Base-by-base conservation (phyloP, 1,284 basidiomycete species). In the Neotropicomus parvogracilis region DNA sequence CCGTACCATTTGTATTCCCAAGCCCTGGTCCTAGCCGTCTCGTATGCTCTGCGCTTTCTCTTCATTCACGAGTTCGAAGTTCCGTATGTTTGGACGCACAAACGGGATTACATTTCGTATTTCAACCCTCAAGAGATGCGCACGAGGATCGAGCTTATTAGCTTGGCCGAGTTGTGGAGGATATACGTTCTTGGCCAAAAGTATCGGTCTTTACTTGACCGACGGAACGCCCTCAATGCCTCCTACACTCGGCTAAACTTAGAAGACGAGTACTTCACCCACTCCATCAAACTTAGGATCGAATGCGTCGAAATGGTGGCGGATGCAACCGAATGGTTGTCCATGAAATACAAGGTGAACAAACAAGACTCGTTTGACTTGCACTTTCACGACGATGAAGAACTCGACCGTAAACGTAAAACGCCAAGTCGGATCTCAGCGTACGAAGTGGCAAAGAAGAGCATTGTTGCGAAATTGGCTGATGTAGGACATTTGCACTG, bases 31-130 rank as follows among this genome's bases (percentile, higher is more conserved):
- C 72, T 81, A 47, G 89, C 92, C 8, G 88, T 99, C 50, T 84
- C 86, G 3, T 80, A 78, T 50, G 85, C 89, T 45, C 76, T 99
- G 32, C 80, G 84, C 36, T 91, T 85, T 66, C 78, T 99, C 54
- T 94, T 98, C 67, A 74, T 92, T 44, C 83, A 94, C 44, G 81
- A 91, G 54, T 82, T 90, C 56, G 97, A 99, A 65, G 93, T 97
- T 8, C 93, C 97, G 0, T 97, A 94, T 67, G 85, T 99, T 54
- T 97, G 88, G 85, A 83, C 85, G 24, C 92, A 98, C 73, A 91
- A 92, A 61, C 82, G 91, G 41, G 97, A 99, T 66, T 87, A 91
- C 62, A 85, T 95, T 59, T 84, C 83, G 36, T 80, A 86, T 65
- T 87, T 90, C 65, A 83, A 89, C 57, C 72, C 77, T 43, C 67